Evolutionary conservation across 495 filamentous ascomycete species (phyloP), one percentile per base, ranked within the genome.

Genomic region (Neurospora intermedia): DNA sequence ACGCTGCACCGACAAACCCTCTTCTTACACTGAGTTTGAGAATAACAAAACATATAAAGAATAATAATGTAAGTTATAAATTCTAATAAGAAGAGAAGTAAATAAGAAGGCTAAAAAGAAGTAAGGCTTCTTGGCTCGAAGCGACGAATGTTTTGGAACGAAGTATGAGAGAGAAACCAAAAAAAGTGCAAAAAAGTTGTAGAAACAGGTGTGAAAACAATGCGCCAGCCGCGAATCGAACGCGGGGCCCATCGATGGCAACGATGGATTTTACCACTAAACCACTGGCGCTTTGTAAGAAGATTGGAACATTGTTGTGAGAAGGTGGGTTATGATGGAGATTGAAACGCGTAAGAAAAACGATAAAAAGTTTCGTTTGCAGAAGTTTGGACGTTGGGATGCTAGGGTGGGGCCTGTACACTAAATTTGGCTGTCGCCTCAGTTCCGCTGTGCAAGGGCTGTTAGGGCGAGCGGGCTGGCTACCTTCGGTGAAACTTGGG

Each of bases 251-350:
- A 84, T 84, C 83, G 82, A 84, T 84, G 83, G 83, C 83, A 84
- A 84, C 83, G 83, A 84, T 84, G 83, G 81, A 84, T 84, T 84
- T 84, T 84, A 84, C 83, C 83, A 84, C 83, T 84, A 84, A 84
- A 84, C 82, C 82, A 84, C 82, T 82, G 80, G 54, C 54, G 54
- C 54, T 62, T 31, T 62, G 23, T 16, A 23, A 31, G 35, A 38
- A 4, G 35, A 6, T 38, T 38, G 35, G 0, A 4, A 6, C 4
- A 0, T 2, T 38, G 35, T 38, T 38, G 35, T 3, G 35, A 3
- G 35, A 38, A 38, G 2, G 2, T 4, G 35, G 35, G 2, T 38
- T 38, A 38, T 38, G 3, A 38, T 38, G 3, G 35, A 38, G 35
- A 4, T 3, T 38, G 35, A 38, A 38, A 38, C 35, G 5, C 35